phyloP scores from a whole-genome alignment of 805 yeast species.

The Lipomyces anomalus region DNA sequence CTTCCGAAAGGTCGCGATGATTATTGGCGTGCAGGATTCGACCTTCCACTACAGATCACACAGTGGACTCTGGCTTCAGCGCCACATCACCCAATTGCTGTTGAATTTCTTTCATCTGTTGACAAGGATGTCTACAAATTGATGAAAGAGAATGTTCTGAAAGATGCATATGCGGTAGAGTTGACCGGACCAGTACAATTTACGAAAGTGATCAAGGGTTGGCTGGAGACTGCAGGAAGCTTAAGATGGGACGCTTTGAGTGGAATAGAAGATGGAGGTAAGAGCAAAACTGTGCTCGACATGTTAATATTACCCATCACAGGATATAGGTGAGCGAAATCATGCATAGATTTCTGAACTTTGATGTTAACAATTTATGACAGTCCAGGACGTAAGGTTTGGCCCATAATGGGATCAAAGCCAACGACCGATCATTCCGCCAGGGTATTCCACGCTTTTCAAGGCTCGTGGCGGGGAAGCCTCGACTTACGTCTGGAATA shows the following conservation, averaged over 20 bases:
- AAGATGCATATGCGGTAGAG: slow-evolving; percentile 1
- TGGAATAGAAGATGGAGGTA: not conserved
- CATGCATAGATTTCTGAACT: no score
- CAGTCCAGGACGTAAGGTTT: slow-evolving; percentile 1
- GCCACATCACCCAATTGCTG: slow-evolving; percentile 3
- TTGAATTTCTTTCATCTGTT: slow-evolving; percentile 1
- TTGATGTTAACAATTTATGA: no score
- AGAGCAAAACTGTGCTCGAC: not conserved
- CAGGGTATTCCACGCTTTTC: slow-evolving; percentile 1
- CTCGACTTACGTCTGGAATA: not conserved
- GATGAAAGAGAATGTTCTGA: not conserved
- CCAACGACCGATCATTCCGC: slow-evolving; percentile 2
- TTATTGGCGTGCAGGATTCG: slow-evolving; percentile 2
- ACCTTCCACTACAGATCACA: slow-evolving; percentile 2
- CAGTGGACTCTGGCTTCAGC: slow-evolving; percentile 1
- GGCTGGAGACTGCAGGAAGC: slow-evolving; percentile 1
- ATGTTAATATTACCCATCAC: slow-evolving; percentile 1
- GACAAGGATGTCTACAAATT: not conserved
- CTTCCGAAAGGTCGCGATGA: not conserved
- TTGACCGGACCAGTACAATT: slow-evolving; percentile 3
- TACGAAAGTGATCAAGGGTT: not conserved
- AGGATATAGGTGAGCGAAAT: slow-evolving; percentile 1
- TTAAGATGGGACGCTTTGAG: slow-evolving; percentile 1
- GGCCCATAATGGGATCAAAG: not conserved
- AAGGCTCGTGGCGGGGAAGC: slow-evolving; percentile 2